phyloP scores from a whole-genome alignment of 2,329 filamentous ascomycete genomes.

The Triangularia setosa region DNA sequence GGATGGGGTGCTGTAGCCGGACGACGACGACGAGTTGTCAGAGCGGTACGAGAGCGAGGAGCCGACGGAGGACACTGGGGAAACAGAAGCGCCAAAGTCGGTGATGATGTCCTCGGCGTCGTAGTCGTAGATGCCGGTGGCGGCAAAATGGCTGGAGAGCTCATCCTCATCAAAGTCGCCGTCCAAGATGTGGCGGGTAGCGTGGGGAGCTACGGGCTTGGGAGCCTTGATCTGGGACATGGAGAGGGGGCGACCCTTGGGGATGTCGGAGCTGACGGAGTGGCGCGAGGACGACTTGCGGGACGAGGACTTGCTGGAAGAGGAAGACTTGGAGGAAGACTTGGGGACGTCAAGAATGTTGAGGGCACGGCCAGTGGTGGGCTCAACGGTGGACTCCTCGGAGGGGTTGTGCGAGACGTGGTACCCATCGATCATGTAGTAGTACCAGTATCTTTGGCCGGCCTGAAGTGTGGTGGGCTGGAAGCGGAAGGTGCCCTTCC shows the following conservation, averaged over 20 bases:
- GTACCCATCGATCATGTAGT: slow-evolving; percentile 99
- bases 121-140: slow-evolving; percentile 53
- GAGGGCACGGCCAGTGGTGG: slow-evolving; percentile 92
- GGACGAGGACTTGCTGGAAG: slow-evolving; percentile 41
- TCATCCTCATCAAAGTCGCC: slow-evolving; percentile 76
- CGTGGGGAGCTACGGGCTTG: slow-evolving; percentile 82
- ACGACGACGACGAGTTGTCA: slow-evolving; percentile 70
- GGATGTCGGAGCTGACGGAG: slow-evolving; percentile 60
- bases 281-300: slow-evolving; percentile 39
- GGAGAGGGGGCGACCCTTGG: slow-evolving; percentile 84
- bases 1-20: slow-evolving; percentile 74
- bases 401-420: slow-evolving; percentile 95
- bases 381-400: slow-evolving; percentile 83
- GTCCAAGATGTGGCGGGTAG: slow-evolving; percentile 82
- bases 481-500: slow-evolving; percentile 97
- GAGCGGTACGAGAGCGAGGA: slow-evolving; percentile 69
- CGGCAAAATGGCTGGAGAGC: slow-evolving; percentile 70
- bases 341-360: slow-evolving; percentile 94
- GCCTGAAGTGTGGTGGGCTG: slow-evolving; percentile 80
- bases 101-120: slow-evolving; percentile 50
- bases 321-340: slow-evolving; percentile 44
- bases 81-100: slow-evolving; percentile 50
- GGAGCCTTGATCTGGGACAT: slow-evolving; percentile 87
- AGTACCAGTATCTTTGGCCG: slow-evolving; percentile 98
- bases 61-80: slow-evolving; percentile 61